Base-by-base conservation (phyloP, 23 red algal genomes). In the Gracilaria domingensis region DNA sequence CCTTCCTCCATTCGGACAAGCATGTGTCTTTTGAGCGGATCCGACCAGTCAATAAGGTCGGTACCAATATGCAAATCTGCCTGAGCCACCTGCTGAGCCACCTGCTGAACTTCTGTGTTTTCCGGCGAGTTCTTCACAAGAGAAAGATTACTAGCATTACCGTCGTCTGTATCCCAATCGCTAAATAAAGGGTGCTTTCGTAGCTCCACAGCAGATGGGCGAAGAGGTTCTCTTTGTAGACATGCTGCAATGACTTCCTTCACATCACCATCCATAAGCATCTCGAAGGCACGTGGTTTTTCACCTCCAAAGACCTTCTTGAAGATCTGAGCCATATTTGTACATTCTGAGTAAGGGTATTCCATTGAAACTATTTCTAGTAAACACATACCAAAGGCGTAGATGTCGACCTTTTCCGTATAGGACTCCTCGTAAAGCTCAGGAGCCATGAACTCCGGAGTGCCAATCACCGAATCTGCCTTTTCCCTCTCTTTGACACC, bases 301-400 rank as follows among this genome's bases (percentile, higher is more conserved):
- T 96, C 97, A 30, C 94, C 94, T n/a, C 80, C 82, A 47, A 95
- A 86, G 28, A 99, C 97, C 38, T 99, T 99, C 20, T 93, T 91
- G 47, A 96, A 96, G 47, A 99, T 99, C 75, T 99, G 97, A 6
- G 93, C 97, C 73, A 95, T 87, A 57, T 96, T 96, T 1, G 94
- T 91, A 58, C 97, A 99, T 74, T 99, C 97, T 16, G 84, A 86
- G 69, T 99, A 99, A 38, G 97, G 97, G 70, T 99, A 99, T 79
- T 99, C 97, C 87, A 94, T 96, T 9, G 93, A 94, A 26, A 99
- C 87, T 75, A 99, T 99, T 83, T 99, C 97, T 62, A 99, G 82
- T 37, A 99, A 79, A 81, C 97, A 99, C 97, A 99, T 99, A 42
- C 97, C 97, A 71, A 99, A 99, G 25, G 97, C 94, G 79, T 99